Base-by-base conservation (phyloP, 1,284 basidiomycete genomes). In the Moesziomyces antarcticus region DNA sequence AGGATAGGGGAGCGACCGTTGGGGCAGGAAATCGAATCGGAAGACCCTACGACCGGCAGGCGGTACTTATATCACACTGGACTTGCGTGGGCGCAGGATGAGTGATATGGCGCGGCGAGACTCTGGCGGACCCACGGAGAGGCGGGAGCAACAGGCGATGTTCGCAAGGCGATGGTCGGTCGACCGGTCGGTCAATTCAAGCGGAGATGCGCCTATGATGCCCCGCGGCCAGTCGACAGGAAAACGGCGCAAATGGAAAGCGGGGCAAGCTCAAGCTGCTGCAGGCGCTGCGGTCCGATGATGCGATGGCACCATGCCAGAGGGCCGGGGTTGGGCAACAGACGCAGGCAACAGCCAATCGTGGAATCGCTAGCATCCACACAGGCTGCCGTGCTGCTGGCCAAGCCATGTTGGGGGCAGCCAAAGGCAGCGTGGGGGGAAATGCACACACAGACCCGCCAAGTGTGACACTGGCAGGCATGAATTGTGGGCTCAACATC, bases 341-440 rank as follows among this genome's bases (percentile, higher is more conserved):
- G 13, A 3, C 13, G 8, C 25, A 13, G 21, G 22, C 14, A 20
- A 16, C 20, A 35, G 16, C 55, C 40, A 48, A 48, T 37, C 7
- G 24, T 40, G 40, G 4, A 35, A 40, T 11, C 25, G 25, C 5
- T 7, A 7, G 25, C 25, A 27, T 7, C 25, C 25, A 27, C 25
- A 27, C 25, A 27, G 25, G 5, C 25, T 27, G 25, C 25, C 25
- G 25, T 16, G 37, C 16, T 40, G 7, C 37, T 18, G 6, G 18
- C 13, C 13, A 3, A 13, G 16, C 37, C 18, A 40, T 40, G 37
- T 18, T 40, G 16, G 37, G 37, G 16, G 35, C 35, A 14, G 16
- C 35, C 35, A 11, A 37, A 11, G 14, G 49, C 55, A 54, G 61
- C 55, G 55, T 58, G 51, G 51, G 56, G 56, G 35, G 37, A 33